Evolutionary conservation across 1,284 basidiomycete species (phyloP).

Genomic region (Cryptococcus hybrid): DNA sequence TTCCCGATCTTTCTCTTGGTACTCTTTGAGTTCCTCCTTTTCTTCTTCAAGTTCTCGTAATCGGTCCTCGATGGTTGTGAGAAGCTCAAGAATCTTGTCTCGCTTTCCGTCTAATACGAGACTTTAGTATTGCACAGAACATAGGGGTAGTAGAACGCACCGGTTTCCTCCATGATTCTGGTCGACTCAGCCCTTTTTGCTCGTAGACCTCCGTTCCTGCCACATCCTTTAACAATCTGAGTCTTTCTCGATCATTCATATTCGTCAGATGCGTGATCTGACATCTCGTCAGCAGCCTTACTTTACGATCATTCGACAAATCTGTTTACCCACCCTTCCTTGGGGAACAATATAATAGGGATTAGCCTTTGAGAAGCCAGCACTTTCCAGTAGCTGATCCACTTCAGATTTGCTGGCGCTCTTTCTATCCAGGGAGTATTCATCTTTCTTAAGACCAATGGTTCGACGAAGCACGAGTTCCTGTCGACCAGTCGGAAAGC

Average conservation of each 20-base stretch:
- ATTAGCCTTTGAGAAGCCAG: slow-evolving; percentile 95
- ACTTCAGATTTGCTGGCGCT: slow-evolving; percentile 90
- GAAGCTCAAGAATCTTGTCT: slow-evolving; percentile 82
- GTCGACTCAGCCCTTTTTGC: slow-evolving; percentile 88
- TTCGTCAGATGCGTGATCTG: slow-evolving; percentile 96
- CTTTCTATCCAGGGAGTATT: slow-evolving; percentile 96
- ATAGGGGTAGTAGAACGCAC: slow-evolving; percentile 21
- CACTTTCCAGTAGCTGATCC: slow-evolving; percentile 91
- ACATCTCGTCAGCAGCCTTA: neutral
- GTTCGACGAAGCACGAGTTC: slow-evolving; percentile 85
- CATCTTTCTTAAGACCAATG: slow-evolving; percentile 97
- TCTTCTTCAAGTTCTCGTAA: slow-evolving; percentile 92
- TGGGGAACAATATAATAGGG: slow-evolving; percentile 99
- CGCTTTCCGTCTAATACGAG: slow-evolving; percentile 68
- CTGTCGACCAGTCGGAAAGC: slow-evolving; percentile 83
- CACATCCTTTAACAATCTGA: slow-evolving; percentile 93
- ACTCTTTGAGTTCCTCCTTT: slow-evolving; percentile 96
- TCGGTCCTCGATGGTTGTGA: slow-evolving; percentile 88
- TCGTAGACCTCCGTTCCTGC: slow-evolving; percentile 99
- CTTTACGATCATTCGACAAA: neutral
- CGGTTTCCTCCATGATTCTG: slow-evolving; percentile 95
- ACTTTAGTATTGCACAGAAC: neutral
- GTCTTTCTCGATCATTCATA: slow-evolving; percentile 91
- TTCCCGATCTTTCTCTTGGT: slow-evolving; percentile 92
- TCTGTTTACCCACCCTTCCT: slow-evolving; percentile 67